phyloP scores from a whole-genome alignment of 306 rosid genomes.

The Parietaria judaica region DNA sequence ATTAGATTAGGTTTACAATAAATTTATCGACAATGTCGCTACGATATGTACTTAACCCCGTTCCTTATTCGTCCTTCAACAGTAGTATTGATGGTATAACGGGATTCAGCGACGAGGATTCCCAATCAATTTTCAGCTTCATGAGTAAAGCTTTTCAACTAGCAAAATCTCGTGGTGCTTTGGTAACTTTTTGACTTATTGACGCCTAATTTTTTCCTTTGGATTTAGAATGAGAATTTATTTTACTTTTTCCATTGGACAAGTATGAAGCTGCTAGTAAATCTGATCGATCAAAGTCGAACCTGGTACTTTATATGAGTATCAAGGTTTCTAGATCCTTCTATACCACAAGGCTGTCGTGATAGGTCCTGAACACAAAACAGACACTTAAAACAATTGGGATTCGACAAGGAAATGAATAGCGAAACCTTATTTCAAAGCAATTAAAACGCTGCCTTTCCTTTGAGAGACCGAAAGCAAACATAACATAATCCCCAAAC shows the following conservation, averaged over 20 bases:
- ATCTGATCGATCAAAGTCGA: too few relatives aligned
- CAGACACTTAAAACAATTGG: too few relatives aligned
- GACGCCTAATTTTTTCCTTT: neutral
- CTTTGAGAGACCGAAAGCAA: too few relatives aligned
- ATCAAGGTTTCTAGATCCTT: neutral
- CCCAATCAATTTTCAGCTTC: slow-evolving; percentile 45
- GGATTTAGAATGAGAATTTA: neutral
- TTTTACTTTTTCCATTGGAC: too few relatives aligned
- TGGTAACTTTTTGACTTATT: slow-evolving; percentile 36
- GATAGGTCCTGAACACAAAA: too few relatives aligned
- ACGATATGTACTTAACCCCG: neutral
- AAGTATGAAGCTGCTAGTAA: too few relatives aligned
- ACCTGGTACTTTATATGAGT: neutral
- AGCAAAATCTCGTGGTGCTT: slow-evolving; percentile 41
- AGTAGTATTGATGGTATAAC: slow-evolving; percentile 81
- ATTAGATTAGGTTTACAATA: neutral
- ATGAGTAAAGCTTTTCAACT: slow-evolving; percentile 60
- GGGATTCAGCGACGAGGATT: slow-evolving; percentile 63
- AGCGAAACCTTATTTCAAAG: too few relatives aligned
- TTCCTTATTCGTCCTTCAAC: slow-evolving; percentile 25
- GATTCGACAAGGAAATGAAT: too few relatives aligned
- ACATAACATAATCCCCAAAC: too few relatives aligned
- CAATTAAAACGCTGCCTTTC: too few relatives aligned
- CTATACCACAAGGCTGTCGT: neutral
- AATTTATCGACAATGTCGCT: neutral